Evolutionary conservation across 345 rosid species (phyloP).

Genomic region (Microthlaspi erraticum): DNA sequence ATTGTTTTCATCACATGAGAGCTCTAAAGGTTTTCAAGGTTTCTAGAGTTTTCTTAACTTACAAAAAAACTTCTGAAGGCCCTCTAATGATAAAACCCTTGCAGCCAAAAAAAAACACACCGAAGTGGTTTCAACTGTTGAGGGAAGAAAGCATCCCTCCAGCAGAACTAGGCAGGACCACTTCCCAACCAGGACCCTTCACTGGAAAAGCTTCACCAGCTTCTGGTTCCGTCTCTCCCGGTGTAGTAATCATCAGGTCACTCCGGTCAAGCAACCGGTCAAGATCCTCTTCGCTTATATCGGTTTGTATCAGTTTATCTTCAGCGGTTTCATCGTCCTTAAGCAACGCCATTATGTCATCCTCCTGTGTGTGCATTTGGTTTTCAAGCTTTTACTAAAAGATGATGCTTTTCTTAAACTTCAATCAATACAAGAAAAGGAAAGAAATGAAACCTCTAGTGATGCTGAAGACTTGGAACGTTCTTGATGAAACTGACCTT

Average conservation of each 20-base stretch:
- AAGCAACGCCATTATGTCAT: slow-evolving; percentile 74
- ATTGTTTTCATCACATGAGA: slow-evolving; percentile 21
- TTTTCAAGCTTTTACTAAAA: slow-evolving; percentile 12
- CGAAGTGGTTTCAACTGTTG: slow-evolving; percentile 49
- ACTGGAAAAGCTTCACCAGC: slow-evolving; percentile 52
- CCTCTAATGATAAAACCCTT: slow-evolving; percentile 16
- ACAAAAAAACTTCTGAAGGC: slow-evolving; percentile 37
- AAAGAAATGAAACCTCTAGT: slow-evolving; percentile 54
- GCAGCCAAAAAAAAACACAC: slow-evolving; percentile 15
- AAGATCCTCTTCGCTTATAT: slow-evolving; percentile 78
- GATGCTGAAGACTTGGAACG: slow-evolving; percentile 46
- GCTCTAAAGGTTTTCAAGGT: slow-evolving; percentile 17
- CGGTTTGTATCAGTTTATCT: slow-evolving; percentile 89
- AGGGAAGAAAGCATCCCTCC: slow-evolving; percentile 88
- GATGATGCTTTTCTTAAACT: neutral
- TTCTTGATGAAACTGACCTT: slow-evolving; percentile 95
- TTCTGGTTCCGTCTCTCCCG: slow-evolving; percentile 29
- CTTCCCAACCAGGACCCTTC: slow-evolving; percentile 99
- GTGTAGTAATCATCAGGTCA: slow-evolving; percentile 54
- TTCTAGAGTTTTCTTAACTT: slow-evolving; percentile 13
- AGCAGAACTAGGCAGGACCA: slow-evolving; percentile 67
- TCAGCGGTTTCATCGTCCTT: slow-evolving; percentile 82
- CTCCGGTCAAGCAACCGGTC: slow-evolving; percentile 75
- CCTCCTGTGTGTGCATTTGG: slow-evolving; percentile 59
- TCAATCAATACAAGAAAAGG: neutral